Base-by-base conservation (phyloP, 2,329 filamentous ascomycete genomes). In the Parafenestella ontariensis region DNA sequence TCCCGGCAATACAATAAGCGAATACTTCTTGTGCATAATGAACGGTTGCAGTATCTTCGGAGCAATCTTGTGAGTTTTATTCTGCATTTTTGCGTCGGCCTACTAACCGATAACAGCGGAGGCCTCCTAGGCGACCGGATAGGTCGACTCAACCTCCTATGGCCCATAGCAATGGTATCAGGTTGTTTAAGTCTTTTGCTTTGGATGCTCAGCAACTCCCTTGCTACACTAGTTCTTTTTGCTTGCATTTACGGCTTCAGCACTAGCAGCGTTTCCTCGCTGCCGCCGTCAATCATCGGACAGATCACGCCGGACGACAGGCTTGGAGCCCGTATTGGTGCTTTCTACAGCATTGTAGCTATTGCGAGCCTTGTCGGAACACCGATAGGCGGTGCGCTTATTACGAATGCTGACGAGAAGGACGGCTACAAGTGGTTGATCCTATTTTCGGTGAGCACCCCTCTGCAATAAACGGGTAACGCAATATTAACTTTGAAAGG, bases 291-390 rank as follows among this genome's bases (percentile, higher is more conserved):
- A 0, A 77, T 89, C 13, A 78, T 92, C 20, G 88, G 87, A 1
- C 88, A 92, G 65, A 89, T 92, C 57, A 87, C 85, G 1, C 87
- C 90, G 41, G 83, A 91, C 33, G 79, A 84, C 18, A 82, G 90
- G 70, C 87, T 92, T 29, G 90, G 90, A 13, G 83, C 87, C 1
- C 81, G 89, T 5, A 86, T 83, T 2, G 90, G 90, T 0, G 82
- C 83, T 0, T 80, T 85, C 23, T 90, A 89, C 68, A 82, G 85
- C 15, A 71, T 87, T 42, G 79, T 87, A 51, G 82, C 85, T 1
- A 76, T 92, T 28, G 88, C 86, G 3, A 87, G 86, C 1, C 76
- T 93, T 46, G 86, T 85, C 0, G 87, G 88, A 0, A 85, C 82
- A 41, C 89, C 89, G 0, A 88, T 91, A 62, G 88, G 82, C 1